Conservation (phyloP, 2,329 filamentous ascomycete genomes). For the Aspergillus tamarii region DNA sequence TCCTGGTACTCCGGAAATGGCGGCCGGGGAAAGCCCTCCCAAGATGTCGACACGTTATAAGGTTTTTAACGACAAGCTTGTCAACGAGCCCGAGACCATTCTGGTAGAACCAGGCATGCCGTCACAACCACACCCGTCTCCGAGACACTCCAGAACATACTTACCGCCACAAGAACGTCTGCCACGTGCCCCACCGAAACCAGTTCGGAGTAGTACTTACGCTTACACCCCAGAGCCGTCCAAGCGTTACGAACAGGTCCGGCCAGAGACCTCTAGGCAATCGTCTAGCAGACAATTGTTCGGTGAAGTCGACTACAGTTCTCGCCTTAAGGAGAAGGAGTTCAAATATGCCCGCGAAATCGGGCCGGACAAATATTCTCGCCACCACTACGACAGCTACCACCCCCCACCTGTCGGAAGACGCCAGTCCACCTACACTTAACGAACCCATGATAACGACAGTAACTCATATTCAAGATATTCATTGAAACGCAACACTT, state of each 20-base stretch:
- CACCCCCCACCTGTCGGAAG: constrained; percentile 22
- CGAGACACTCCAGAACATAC: constrained; percentile 30
- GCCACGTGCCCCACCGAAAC: constrained; percentile 27
- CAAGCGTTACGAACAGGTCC: constrained; percentile 27
- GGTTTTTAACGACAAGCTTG: constrained; percentile 29
- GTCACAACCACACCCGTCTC: constrained; percentile 22
- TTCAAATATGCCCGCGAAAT: constrained; percentile 34
- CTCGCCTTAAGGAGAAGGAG: constrained; percentile 29
- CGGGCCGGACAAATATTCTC: constrained; percentile 23
- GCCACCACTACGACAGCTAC: constrained; percentile 25
- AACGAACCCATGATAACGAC: constrained; percentile 23
- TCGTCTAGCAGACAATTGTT: constrained; percentile 20
- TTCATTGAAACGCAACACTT: constrained; percentile 9
- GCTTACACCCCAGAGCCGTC: constrained; percentile 28
- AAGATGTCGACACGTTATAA: constrained; percentile 39
- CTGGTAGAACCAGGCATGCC: constrained; percentile 31
- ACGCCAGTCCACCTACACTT: constrained; percentile 33
- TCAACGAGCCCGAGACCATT: constrained; percentile 31
- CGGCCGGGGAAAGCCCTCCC: constrained; percentile 35
- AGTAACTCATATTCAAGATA: constrained; percentile 12
- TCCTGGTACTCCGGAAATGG: constrained; percentile 47
- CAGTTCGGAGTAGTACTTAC: constrained; percentile 33
- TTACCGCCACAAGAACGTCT: constrained; percentile 34
- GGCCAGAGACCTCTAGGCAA: constrained; percentile 21
- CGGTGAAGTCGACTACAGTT: constrained; percentile 29